Evolutionary conservation across 225 moss, liverwort and hornwort genomes (phyloP).

Genomic region (Marchantia paleacea): DNA sequence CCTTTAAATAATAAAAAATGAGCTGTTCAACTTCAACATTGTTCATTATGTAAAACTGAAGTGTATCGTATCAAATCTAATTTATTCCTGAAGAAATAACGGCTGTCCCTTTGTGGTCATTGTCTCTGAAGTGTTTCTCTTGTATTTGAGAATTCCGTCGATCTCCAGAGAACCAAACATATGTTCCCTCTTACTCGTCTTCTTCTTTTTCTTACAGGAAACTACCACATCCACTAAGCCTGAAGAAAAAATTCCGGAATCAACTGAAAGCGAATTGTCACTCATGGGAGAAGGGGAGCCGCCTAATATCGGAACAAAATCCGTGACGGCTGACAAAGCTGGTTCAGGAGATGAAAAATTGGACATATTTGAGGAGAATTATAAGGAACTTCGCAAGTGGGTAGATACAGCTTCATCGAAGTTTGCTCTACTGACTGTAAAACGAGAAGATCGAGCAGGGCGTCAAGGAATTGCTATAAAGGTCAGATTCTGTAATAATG

Average conservation of each 20-base stretch:
- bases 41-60: no score
- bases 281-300: constrained; percentile 11
- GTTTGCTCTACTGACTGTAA: constrained; percentile 65
- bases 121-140: not conserved
- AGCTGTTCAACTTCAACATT: no score
- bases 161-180: not conserved
- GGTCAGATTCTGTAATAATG: constrained; percentile 33
- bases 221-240: not conserved
- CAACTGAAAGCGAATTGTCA: not conserved
- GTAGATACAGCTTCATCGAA: constrained; percentile 69
- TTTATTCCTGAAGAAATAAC: no score
- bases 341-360: constrained; percentile 24
- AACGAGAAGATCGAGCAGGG: constrained; percentile 75
- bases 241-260: not conserved
- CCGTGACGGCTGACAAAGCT: constrained; percentile 29
- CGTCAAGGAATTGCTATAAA: constrained; percentile 81
- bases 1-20: no score
- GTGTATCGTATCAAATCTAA: no score
- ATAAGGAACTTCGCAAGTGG: constrained; percentile 87
- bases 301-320: constrained; percentile 22
- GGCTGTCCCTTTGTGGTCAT: no score
- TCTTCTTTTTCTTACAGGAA: not conserved
- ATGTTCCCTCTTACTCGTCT: no score
- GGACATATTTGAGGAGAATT: constrained; percentile 72
- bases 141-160: not conserved